phyloP scores from a whole-genome alignment of 1,139 yeast genomes.

The Petasospora fabianii region DNA sequence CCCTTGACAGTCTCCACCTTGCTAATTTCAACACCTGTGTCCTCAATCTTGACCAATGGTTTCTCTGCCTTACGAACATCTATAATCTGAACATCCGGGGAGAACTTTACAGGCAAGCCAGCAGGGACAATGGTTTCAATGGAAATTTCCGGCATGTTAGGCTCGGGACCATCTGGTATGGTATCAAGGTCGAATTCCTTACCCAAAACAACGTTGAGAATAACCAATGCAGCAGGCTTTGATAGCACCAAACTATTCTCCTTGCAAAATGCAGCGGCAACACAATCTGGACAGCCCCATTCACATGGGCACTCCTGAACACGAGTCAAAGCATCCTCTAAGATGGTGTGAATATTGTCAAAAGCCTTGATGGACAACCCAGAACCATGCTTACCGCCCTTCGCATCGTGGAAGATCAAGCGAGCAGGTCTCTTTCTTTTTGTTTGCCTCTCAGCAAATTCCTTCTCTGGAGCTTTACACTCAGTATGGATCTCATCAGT shows the following conservation, averaged over 20 bases:
- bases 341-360: conserved; percentile 65
- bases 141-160: conserved; percentile 63
- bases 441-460: conserved; percentile 71
- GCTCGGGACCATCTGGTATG: conserved; percentile 80
- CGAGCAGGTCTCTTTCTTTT: conserved; percentile 79
- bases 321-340: conserved; percentile 55
- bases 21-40: conserved; percentile 10
- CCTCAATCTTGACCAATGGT: conserved; percentile 24
- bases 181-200: conserved; percentile 44
- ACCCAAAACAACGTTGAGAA: conserved; percentile 51
- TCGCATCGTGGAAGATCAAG: conserved; percentile 75
- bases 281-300: conserved; percentile 89
- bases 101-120: conserved; percentile 48
- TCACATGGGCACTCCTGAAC: conserved; percentile 69
- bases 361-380: conserved; percentile 80
- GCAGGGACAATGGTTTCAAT: conserved; percentile 67
- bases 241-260: conserved; percentile 82
- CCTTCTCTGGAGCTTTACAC: conserved; percentile 96
- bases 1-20: no score
- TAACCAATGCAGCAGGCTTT: conserved; percentile 79
- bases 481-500: conserved; percentile 81
- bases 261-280: conserved; percentile 72
- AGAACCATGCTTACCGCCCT: conserved; percentile 74
- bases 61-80: conserved; percentile 36
- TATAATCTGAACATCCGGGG: conserved; percentile 56